Evolutionary conservation across 495 filamentous ascomycete genomes (phyloP), one percentile per base, ranked within the genome.

Genomic region (Penicillium arizonense): DNA sequence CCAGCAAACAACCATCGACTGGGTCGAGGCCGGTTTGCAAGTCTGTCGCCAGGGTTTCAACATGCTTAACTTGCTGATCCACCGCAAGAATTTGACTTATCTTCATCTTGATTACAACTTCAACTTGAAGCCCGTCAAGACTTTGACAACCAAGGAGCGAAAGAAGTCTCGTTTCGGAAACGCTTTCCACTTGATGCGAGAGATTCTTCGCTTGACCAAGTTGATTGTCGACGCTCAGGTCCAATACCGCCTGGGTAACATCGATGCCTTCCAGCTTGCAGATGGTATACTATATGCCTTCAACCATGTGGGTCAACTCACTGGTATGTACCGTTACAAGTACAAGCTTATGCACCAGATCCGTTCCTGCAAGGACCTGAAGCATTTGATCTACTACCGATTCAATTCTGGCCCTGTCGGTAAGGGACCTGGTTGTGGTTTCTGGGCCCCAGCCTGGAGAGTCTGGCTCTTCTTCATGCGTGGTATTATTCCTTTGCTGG

Each of bases 291-390:
- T 97, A 9, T 99, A 97, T 64, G 95, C 95, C 26, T 97, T 99
- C 79, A 99, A 99, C 74, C 95, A 99, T 61, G 95, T 99, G 50
- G 95, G 95, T 44, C 95, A 99, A 73, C 77, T 99, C 46, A 99
- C 95, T 23, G 95, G 95, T 62, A 99, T 99, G 95, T 99, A 99
- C 74, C 89, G 95, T 24, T 99, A 99, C 83, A 99, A 99, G 80
- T 99, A 99, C 77, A 99, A 99, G 77, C 81, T 99, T 33, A 99
- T 99, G 95, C 95, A 99, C 69, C 95, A 99, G 72, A 97, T 99
- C 62, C 91, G 95, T 42, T 94, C 95, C 3, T 99, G 95, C 77
- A 99, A 99, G 68, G 95, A 99, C 73, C 73, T 99, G 63, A 99
- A 99, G 82, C 95, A 99, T 83, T 69, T 99, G 45, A 97, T 99